Percentiles rank a stretch among this genome's conserved stretches.
These are phyloP conservation scores for Calonectria pauciramosa DNA, from an alignment of 2,329 filamentous ascomycete genomes.

Conservation along the genomic window DNA sequence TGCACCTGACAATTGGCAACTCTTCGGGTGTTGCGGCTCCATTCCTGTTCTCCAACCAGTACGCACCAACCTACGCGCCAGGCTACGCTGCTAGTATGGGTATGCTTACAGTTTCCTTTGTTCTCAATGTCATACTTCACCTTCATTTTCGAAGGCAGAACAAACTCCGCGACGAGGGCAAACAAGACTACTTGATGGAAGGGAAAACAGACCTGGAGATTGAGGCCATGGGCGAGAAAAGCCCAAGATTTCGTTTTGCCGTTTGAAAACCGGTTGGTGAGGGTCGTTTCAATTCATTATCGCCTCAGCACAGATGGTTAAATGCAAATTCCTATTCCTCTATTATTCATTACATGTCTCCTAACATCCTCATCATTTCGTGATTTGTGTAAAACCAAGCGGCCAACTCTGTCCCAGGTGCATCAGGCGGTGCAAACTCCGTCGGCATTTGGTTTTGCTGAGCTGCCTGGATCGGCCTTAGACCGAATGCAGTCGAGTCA, in stretches of 20 bases:
- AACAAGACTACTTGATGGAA: conserved; percentile 56
- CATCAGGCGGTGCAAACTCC: neutral
- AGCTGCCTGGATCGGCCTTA: neutral
- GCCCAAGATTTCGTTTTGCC: conserved; percentile 49
- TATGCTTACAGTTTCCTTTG: conserved; percentile 55
- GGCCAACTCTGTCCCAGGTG: neutral
- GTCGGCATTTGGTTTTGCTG: neutral
- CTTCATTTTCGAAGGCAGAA: conserved; percentile 53
- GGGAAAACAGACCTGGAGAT: conserved; percentile 58
- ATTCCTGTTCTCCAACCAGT: conserved; percentile 63
- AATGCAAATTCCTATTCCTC: neutral
- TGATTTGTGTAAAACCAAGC: conserved; percentile 26
- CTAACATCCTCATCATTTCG: conserved; percentile 25
- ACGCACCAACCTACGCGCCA: conserved; percentile 61
- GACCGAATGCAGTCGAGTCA: neutral
- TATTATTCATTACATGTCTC: conserved; percentile 5
- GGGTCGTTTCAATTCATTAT: neutral
- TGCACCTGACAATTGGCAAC: conserved; percentile 75
- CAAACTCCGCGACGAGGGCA: conserved; percentile 51
- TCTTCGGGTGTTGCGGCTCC: conserved; percentile 73
- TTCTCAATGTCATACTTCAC: conserved; percentile 45
- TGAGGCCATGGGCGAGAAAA: conserved; percentile 57
- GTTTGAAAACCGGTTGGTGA: conserved; percentile 14
- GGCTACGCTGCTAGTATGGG: conserved; percentile 66
- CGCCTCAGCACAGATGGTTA: neutral